Evolutionary conservation across 805 yeast species (phyloP).

Genomic region (Yueomyces sinensis): DNA sequence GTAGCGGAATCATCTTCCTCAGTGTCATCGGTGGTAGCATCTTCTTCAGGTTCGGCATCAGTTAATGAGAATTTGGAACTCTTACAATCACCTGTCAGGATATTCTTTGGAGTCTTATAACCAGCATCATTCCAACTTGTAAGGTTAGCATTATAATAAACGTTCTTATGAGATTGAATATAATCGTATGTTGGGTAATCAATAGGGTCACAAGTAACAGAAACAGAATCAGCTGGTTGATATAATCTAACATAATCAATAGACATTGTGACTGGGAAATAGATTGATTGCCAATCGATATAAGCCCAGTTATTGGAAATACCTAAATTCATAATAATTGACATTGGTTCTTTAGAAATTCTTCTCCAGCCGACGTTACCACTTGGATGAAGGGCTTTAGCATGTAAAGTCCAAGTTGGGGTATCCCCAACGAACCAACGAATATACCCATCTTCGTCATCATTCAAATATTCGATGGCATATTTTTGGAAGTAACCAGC

Average conservation of each 20-base stretch:
- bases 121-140: constrained; percentile 72
- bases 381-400: constrained; percentile 68
- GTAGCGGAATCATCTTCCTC: no score
- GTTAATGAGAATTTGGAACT: constrained; percentile 17
- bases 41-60: no score
- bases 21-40: no score
- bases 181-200: constrained; percentile 76
- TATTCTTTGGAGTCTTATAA: constrained; percentile 50
- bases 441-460: constrained; percentile 54
- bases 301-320: constrained; percentile 82
- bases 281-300: constrained; percentile 70
- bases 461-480: constrained; percentile 66
- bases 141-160: constrained; percentile 52
- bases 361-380: constrained; percentile 78
- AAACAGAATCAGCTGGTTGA: constrained; percentile 54
- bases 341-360: constrained; percentile 82
- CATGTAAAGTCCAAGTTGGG: constrained; percentile 59
- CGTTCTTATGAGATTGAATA: constrained; percentile 52
- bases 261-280: constrained; percentile 61
- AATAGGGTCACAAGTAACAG: constrained; percentile 69
- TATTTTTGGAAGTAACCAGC: constrained; percentile 48
- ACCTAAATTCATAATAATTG: constrained; percentile 73
- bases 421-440: constrained; percentile 74
- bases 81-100: constrained; percentile 35
- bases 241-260: constrained; percentile 78